Evolutionary conservation across 768 basidiomycete species (phyloP), one percentile per base, ranked within the genome.

Genomic region (Rhodotorula diobovata): DNA sequence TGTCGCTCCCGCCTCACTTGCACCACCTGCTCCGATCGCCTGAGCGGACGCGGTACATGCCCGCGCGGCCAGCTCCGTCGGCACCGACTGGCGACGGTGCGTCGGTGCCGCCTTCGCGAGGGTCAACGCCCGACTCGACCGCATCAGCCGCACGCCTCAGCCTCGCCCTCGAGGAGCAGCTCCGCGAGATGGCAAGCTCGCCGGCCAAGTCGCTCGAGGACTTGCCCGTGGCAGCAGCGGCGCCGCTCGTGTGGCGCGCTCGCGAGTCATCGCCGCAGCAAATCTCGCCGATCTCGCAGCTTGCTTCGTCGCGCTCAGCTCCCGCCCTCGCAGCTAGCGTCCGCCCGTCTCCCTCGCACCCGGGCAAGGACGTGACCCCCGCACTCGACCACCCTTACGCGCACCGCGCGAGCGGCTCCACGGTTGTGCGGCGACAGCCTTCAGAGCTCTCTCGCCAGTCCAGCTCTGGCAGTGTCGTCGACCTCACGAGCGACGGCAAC

Each of bases 1-100:
- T 74, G 23, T 67, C 73, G 10, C 68, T 74, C 20, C 73, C 73
- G 7, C 73, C 73, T 1, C 73, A 70, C 50, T 66, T 74, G 0
- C 73, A 74, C 34, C 73, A 74, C 45, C 73, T 74, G 15, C 58
- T 74, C 10, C 73, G 62, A 25, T 59, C 58, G 6, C 73, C 73
- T 0, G 66, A 63, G 32, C 50, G 35, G 2, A 6, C 21, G 2
- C 35, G 37, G n/a, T 71, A 50, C 41, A 55, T 48, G 32, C 70
- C 70, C 1, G 66, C 70, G 3, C 70, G 70, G 20, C 39, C 53
- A 0, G 35, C 63, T 20, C 70, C 70, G 6, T 46, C 30, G 28
- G 25, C 43, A 41, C 54, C n/a, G 15, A 8, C 18, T 25, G 18
- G 25, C 30, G 12, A 10, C 12, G 12, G 7, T 25, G 15, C 32